Percentiles rank a stretch among this genome's conserved stretches.
Conservation (phyloP, 108 stramenopile genomes). For the Fistulifera solaris region DNA sequence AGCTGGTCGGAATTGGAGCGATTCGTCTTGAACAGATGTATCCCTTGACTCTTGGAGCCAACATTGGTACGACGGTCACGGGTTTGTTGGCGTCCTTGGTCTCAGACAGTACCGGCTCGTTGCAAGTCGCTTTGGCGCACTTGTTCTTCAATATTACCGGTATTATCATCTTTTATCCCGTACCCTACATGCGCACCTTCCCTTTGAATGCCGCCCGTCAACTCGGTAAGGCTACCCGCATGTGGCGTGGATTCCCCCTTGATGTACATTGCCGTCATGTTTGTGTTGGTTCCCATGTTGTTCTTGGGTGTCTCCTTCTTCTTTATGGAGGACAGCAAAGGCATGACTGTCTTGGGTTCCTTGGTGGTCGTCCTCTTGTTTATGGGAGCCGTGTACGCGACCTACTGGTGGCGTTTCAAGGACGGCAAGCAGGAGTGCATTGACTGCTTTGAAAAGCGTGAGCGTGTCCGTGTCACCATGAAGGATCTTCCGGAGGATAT, state of each 20-base stretch:
- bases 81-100: constrained; percentile 64
- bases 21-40: constrained; percentile 72
- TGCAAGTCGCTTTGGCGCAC: constrained; percentile 73
- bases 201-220: constrained; percentile 49
- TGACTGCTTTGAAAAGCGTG: constrained; percentile 27
- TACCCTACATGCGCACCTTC: constrained; percentile 65
- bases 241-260: constrained; percentile 48
- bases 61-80: constrained; percentile 81
- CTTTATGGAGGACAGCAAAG: constrained; percentile 43
- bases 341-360: constrained; percentile 55
- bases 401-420: constrained; percentile 38
- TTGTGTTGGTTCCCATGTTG: constrained; percentile 47
- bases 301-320: constrained; percentile 48
- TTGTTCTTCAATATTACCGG: constrained; percentile 81
- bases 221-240: constrained; percentile 51
- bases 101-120: constrained; percentile 37
- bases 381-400: constrained; percentile 14
- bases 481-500: constrained; percentile 35
- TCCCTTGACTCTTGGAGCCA: constrained; percentile 82
- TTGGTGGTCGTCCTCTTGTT: constrained; percentile 38
- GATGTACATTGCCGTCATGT: constrained; percentile 59
- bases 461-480: constrained; percentile 16
- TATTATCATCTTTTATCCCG: constrained; percentile 75
- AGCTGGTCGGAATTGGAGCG: constrained; percentile 67
- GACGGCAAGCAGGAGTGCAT: constrained; percentile 22